Base-by-base conservation (phyloP, 768 basidiomycete species). In the Russula foetens region DNA sequence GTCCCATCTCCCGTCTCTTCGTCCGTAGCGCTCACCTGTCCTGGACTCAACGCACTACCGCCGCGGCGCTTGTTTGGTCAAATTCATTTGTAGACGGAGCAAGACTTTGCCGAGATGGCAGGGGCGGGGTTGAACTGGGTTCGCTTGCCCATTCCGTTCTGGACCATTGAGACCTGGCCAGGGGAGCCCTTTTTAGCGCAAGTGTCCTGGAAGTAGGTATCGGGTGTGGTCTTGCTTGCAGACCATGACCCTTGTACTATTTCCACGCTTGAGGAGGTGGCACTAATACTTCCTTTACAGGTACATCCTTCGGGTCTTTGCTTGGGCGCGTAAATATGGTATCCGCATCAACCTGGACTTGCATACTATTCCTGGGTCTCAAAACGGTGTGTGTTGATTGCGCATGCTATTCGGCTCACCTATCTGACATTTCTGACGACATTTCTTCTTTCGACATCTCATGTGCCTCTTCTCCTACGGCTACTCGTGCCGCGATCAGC, bases 311-410 rank as follows among this genome's bases (percentile, higher is more conserved):
- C 84, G 84, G 48, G 79, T 87, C 38, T 75, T 96, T 50, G 78
- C 76, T 8, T 98, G 94, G 94, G 86, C 85, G 9, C 80, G 93
- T 51, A 96, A 98, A 73, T 97, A 97, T 70, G 93, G 93, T 1
- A 68, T 97, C 28, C 81, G 93, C 29, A 81, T 96, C 53, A 84
- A 81, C 67, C 75, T 96, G 26, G 94, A 96, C 73, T 72, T 93
- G 43, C 90, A 92, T 71, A 80, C 88, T 19, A 77, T 86, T 38
- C 92, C 93, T 47, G 93, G 93, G 45, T 84, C 84, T 50, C 90
- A 92, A 68, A 91, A 90, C 71, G 88, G 86, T 78, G 57, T 51
- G 67, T 60, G 35, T n/a, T 15, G 26, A 38, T 21, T 17, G 19
- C 43, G 33, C 19, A 23, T 48, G 19, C 31, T 60, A 23, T 41